Evolutionary conservation across 2,329 filamentous ascomycete genomes (phyloP).

Genomic region (Pseudogymnoascus sp.): DNA sequence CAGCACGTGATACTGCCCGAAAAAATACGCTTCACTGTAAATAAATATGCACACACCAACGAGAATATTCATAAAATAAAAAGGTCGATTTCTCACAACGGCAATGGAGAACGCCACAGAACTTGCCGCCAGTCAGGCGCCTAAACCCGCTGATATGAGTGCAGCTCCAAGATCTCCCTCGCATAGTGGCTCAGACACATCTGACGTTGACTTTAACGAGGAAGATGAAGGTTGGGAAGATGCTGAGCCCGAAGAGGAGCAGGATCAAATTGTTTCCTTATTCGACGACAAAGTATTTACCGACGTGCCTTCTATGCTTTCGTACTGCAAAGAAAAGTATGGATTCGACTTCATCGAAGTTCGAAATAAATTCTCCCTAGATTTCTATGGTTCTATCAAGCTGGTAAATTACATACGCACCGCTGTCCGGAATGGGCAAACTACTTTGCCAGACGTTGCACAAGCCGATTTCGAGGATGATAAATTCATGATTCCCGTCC

Average conservation of each 20-base stretch:
- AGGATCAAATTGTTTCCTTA: constrained; percentile 57
- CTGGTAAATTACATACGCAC: constrained; percentile 60
- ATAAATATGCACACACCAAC: constrained; percentile 7
- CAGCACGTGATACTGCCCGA: neutral
- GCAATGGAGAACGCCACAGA: constrained; percentile 6
- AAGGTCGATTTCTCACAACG: neutral
- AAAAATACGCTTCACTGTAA: neutral
- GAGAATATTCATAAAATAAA: constrained; percentile 2
- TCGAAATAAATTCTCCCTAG: constrained; percentile 50
- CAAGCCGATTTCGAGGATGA: constrained; percentile 64
- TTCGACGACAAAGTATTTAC: constrained; percentile 60
- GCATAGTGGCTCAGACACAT: constrained; percentile 30
- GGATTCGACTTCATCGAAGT: constrained; percentile 58
- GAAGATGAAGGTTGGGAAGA: constrained; percentile 49
- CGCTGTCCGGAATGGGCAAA: constrained; percentile 38
- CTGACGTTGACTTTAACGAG: constrained; percentile 35
- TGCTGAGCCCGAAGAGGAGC: constrained; percentile 54
- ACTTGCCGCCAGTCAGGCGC: neutral
- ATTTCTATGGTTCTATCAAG: constrained; percentile 67
- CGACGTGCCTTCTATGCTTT: constrained; percentile 56
- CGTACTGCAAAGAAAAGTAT: constrained; percentile 58
- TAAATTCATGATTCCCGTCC: constrained; percentile 69
- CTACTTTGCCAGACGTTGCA: constrained; percentile 40
- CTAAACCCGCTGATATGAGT: neutral
- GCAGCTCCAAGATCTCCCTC: neutral